These are phyloP conservation scores for Citropsis articulata DNA, from an alignment of 345 rosid species.

Conservation along the genomic window DNA sequence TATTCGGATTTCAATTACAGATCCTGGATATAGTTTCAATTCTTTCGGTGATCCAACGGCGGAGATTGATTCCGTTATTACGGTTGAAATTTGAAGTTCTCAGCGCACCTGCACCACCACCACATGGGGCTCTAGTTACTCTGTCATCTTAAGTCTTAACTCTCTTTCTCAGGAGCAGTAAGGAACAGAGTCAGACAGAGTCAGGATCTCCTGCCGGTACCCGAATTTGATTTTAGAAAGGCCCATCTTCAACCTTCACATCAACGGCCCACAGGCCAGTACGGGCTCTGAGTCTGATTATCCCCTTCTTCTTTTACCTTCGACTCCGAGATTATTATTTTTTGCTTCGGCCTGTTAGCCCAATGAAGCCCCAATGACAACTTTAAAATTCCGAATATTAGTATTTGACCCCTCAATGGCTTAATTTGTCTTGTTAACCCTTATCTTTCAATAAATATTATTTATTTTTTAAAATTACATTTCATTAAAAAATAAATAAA, in stretches of 20 bases:
- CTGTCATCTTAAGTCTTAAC: background rate
- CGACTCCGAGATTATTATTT: too few relatives aligned
- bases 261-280: background rate
- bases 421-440: too few relatives aligned
- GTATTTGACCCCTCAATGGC: too few relatives aligned
- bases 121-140: background rate
- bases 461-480: too few relatives aligned
- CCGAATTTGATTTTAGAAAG: background rate
- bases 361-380: too few relatives aligned
- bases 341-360: too few relatives aligned
- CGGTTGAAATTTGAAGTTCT: background rate
- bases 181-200: background rate
- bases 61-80: constrained; percentile 18
- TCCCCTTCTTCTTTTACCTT: too few relatives aligned
- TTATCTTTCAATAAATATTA: too few relatives aligned
- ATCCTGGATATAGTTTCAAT: constrained; percentile 6
- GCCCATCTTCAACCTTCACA: background rate
- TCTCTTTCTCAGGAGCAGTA: background rate
- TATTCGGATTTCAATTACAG: constrained; percentile 27
- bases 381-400: too few relatives aligned
- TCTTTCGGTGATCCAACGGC: constrained; percentile 14
- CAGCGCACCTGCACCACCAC: background rate
- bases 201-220: background rate
- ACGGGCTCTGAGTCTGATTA: too few relatives aligned
- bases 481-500: too few relatives aligned